Evolutionary conservation across 768 basidiomycete species (phyloP), one percentile per base, ranked within the genome.

Genomic region (Collybiopsis confluens): DNA sequence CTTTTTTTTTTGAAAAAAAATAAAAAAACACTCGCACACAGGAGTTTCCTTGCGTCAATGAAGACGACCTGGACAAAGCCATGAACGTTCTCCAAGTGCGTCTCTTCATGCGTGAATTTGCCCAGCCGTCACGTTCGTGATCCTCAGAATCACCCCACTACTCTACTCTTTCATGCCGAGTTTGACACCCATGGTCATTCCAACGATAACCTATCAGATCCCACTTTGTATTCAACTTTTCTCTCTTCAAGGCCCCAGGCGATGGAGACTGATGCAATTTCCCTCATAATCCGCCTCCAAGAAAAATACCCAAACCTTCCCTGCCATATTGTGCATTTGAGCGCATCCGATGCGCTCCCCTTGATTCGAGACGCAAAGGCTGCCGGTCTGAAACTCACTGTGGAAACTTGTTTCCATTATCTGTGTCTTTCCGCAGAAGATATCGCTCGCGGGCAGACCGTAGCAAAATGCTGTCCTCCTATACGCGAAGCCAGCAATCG

Each of bases 341-440:
- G 93, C 48, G 88, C 95, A 4, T 78, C 94, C 4, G 73, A 78
- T 20, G 92, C 93, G 4, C 80, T 99, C 18, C 90, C 87, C 2
- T 59, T 82, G 36, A 83, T 98, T 56, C 81, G 82, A 38, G 74
- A 79, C 44, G 93, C 94, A 3, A 84, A 77, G 61, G 65, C 72
- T 1, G 71, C 79, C 1, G 83, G 87, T 0, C 68, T 83, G 30
- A 84, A 85, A 8, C 72, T 99, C 48, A 92, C 93, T 0, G 91
- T 93, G 46, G 96, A 99, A 75, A 99, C 96, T 1, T 98, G 95
- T 69, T 98, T 96, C 71, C 96, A 99, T 69, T 99, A 99, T 71
- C 82, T 98, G 20, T 84, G 84, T 60, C 80, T 97, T 7, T 73
- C 80, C 37, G 78, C 92, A 0, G 79, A 83, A 51, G 70, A 81